Evolutionary conservation across 192 early-diverging fungal species (phyloP), one percentile per base, ranked within the genome.

Genomic region (Coemansia sp.): DNA sequence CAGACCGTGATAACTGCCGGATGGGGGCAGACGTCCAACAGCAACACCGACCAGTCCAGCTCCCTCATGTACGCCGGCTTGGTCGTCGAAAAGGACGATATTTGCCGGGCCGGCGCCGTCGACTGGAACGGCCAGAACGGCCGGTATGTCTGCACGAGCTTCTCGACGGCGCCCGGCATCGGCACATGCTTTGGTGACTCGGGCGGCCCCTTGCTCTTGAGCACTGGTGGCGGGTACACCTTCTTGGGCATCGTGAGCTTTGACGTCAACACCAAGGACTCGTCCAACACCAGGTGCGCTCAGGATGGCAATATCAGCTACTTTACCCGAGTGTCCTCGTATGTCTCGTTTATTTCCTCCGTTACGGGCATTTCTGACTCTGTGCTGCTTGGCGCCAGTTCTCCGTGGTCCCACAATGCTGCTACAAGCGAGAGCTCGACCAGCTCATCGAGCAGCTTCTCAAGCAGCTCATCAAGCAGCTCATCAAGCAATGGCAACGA

Each of bases 121-220:
- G 60, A 62, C 40, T 80, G 59, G 58, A 62, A 59, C 52, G 58
- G 69, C 6, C 69, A 69, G 14, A 65, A 74, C 53, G 71, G 67
- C 0, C 63, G 53, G 42, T 65, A 67, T 48, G 61, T 80, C 16
- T 80, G 77, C 57, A 80, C 77, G 12, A 61, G 64, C 38, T 75
- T 57, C 44, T 59, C 71, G 3, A 64, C 71, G 10, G 60, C 71
- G 2, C 64, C 64, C 28, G 52, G 57, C 0, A 60, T 70, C 41
- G 71, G 77, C n/a, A 80, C 70, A 8, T 80, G 77, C 53, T 69
- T 69, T 37, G 77, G 70, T 31, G 77, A 80, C 51, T 69, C 66
- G 23, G 77, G 77, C 28, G 77, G 77, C n/a, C 77, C 77, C 0
- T 59, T 80, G 11, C 53, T 74, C 28, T 21, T 62, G 20, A 57